These are phyloP conservation scores for Erodium chrysanthum DNA, from an alignment of 441 rosid species.

Conservation along the genomic window DNA sequence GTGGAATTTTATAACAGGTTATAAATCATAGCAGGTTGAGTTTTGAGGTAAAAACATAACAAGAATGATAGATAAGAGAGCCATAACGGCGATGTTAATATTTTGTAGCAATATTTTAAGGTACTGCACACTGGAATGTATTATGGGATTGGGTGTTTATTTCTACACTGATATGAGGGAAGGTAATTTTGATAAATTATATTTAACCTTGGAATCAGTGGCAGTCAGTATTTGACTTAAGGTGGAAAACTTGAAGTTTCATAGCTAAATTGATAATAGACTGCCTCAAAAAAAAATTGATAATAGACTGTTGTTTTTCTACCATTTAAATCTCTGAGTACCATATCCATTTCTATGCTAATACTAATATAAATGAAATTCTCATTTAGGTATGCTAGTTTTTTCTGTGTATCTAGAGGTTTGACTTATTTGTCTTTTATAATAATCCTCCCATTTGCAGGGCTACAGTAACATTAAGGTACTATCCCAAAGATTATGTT, in stretches of 20 bases:
- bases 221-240: too few species aligned
- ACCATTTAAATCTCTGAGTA: neutral
- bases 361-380: neutral
- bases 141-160: neutral
- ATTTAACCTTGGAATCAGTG: too few species aligned
- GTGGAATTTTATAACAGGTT: neutral
- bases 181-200: neutral
- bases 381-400: neutral
- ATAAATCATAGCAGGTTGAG: neutral
- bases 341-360: neutral
- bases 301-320: neutral
- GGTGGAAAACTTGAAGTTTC: neutral
- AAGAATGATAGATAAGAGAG: neutral
- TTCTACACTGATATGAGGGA: neutral
- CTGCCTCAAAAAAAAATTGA: neutral
- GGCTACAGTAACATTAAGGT: constrained; percentile 56
- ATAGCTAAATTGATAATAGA: neutral
- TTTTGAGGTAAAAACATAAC: neutral
- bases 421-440: neutral
- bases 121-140: neutral
- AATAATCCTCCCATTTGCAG: constrained; percentile 31
- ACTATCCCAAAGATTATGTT: constrained; percentile 53
- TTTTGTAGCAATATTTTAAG: neutral
- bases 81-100: neutral
- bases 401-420: neutral